Percentiles rank a stretch among this genome's conserved stretches.
Conservation (phyloP, 176 grass and related monocot species). For the Dactylis glomerata region DNA sequence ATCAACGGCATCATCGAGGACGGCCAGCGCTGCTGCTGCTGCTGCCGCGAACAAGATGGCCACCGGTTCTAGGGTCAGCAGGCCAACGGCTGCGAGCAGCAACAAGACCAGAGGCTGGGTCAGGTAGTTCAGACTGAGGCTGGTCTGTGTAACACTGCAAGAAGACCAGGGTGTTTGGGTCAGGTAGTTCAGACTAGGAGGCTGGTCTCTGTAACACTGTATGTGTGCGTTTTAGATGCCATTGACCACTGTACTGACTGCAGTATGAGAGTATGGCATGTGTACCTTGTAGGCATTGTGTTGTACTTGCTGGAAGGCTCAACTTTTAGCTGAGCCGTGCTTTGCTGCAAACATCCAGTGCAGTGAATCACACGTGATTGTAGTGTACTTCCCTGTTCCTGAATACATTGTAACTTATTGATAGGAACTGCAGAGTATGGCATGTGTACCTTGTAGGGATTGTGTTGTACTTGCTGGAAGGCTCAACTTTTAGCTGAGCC, state of each 20-base stretch:
- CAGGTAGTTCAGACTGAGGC: conserved; percentile 31
- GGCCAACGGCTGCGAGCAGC: conserved; percentile 4
- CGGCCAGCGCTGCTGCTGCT: conserved; percentile 16
- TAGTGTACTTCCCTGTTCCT: neutral
- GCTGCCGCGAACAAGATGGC: conserved; percentile 30
- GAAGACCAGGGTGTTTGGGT: too few relatives aligned
- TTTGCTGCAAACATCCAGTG: neutral
- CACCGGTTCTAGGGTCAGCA: conserved; percentile 28
- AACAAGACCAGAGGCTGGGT: conserved; percentile 61
- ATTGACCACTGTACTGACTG: neutral
- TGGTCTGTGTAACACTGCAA: neutral
- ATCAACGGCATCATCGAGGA: conserved; percentile 43
- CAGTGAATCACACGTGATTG: neutral
- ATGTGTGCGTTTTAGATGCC: neutral
- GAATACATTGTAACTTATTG: too few relatives aligned
- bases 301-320: neutral
- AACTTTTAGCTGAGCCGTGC: conserved; percentile 34
- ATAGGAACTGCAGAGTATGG: too few relatives aligned
- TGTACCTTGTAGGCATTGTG: neutral
- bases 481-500: conserved; percentile 39
- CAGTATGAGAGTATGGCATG: neutral
- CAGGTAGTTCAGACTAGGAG: too few relatives aligned
- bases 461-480: neutral
- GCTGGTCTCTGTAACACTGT: neutral
- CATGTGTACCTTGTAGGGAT: too few relatives aligned